phyloP scores from a whole-genome alignment of 805 yeast genomes.

The Ogataea kodamae region DNA sequence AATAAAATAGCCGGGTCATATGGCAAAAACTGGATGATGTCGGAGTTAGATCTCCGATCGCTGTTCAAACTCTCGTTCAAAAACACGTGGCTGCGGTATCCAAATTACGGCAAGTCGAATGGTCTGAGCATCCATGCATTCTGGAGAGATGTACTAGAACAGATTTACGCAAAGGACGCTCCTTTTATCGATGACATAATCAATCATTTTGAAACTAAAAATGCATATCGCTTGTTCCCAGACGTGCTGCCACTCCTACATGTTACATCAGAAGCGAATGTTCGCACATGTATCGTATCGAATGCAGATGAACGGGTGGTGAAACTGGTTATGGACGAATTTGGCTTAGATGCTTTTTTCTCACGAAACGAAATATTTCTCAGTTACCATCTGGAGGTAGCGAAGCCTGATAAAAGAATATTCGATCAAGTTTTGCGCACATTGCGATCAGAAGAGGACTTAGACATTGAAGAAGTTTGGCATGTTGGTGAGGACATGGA shows the following conservation, averaged over 20 bases:
- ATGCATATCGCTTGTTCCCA: constrained; percentile 50
- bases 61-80: constrained; percentile 34
- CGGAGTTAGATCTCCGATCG: constrained; percentile 25
- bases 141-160: constrained; percentile 52
- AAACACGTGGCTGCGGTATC: constrained; percentile 38
- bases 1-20: constrained; percentile 43
- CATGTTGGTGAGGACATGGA: constrained; percentile 64
- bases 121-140: constrained; percentile 40
- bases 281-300: constrained; percentile 45
- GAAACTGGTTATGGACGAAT: constrained; percentile 40
- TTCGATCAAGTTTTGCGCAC: constrained; percentile 39
- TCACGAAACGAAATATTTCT: constrained; percentile 39
- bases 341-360: constrained; percentile 44
- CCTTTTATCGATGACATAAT: constrained; percentile 43
- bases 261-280: constrained; percentile 29
- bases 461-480: constrained; percentile 40
- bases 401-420: constrained; percentile 51
- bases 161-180: constrained; percentile 19
- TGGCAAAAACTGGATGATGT: constrained; percentile 34
- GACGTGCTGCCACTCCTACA: constrained; percentile 49
- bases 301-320: constrained; percentile 62
- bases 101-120: constrained; percentile 58
- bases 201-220: constrained; percentile 43
- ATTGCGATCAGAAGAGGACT: constrained; percentile 8
- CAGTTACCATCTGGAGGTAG: constrained; percentile 53